phyloP scores from a whole-genome alignment of 2,329 filamentous ascomycete species.

The Fusarium piperis region DNA sequence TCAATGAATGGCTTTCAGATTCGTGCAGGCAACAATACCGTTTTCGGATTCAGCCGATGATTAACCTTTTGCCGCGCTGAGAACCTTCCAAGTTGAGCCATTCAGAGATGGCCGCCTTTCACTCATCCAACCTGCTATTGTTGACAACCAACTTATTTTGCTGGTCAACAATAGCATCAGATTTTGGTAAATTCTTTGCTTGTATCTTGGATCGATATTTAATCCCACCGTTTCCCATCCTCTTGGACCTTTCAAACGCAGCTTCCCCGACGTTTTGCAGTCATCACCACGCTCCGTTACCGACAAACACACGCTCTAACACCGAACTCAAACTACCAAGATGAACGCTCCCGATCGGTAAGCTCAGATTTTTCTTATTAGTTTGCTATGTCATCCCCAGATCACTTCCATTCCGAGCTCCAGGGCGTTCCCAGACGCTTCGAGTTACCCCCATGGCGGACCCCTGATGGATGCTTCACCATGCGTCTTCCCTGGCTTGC shows the following conservation, averaged over 20 bases:
- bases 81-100: constrained; percentile 12
- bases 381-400: not conserved
- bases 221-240: not conserved
- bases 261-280: constrained; percentile 1
- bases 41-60: constrained; percentile 41
- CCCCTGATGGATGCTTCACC: not conserved
- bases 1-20: not conserved
- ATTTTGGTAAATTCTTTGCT: constrained; percentile 7
- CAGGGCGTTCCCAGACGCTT: not conserved
- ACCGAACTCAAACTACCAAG: constrained; percentile 28
- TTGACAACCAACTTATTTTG: constrained; percentile 10
- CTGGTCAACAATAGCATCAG: not conserved
- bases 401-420: not conserved
- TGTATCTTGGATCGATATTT: not conserved
- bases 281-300: constrained; percentile 34
- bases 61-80: constrained; percentile 39
- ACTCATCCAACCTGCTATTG: constrained; percentile 18
- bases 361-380: constrained; percentile 39
- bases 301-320: constrained; percentile 23
- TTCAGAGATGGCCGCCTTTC: constrained; percentile 18
- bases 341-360: constrained; percentile 69
- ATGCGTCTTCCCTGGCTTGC: not conserved
- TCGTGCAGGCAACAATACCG: too few species aligned
- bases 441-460: not conserved
- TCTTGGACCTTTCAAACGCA: not conserved